A percentile compares a stretch with the other conserved stretches of the same genome.
These are phyloP conservation scores for Rhizophora mangle DNA, from an alignment of 345 rosid species.

Conservation along the genomic window DNA sequence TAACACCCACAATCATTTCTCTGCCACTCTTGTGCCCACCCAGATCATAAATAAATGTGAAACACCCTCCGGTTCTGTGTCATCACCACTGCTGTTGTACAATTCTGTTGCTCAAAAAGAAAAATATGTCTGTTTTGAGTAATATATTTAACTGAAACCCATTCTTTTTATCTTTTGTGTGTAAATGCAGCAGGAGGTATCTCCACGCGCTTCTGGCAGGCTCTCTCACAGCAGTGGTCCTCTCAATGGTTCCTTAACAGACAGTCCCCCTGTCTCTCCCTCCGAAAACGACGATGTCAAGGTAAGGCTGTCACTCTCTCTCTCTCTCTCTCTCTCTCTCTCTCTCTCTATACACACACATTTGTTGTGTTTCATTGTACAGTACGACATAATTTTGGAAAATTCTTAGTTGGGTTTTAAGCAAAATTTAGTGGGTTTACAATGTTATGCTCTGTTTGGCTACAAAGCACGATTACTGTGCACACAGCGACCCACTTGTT, in stretches of 20 bases:
- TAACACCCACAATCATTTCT: neutral
- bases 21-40: neutral
- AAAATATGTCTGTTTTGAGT: neutral
- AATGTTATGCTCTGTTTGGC: constrained; percentile 6
- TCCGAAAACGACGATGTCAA: constrained; percentile 69
- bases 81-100: neutral
- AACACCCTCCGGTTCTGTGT: neutral
- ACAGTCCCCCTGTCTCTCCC: constrained; percentile 96
- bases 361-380: no score
- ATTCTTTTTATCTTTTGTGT: neutral
- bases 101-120: neutral
- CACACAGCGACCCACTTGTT: constrained; percentile 13
- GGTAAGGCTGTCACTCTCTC: constrained; percentile 32
- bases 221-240: constrained; percentile 91
- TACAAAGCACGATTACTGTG: constrained; percentile 36
- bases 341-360: neutral
- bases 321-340: neutral
- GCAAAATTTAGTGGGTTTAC: constrained; percentile 7
- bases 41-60: neutral
- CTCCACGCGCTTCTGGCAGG: constrained; percentile 82
- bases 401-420: neutral
- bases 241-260: constrained; percentile 74
- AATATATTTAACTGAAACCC: neutral
- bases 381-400: neutral
- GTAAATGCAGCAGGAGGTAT: constrained; percentile 70